Evolutionary conservation across 2,329 filamentous ascomycete genomes (phyloP).

Genomic region (Colletotrichum gigasporum): DNA sequence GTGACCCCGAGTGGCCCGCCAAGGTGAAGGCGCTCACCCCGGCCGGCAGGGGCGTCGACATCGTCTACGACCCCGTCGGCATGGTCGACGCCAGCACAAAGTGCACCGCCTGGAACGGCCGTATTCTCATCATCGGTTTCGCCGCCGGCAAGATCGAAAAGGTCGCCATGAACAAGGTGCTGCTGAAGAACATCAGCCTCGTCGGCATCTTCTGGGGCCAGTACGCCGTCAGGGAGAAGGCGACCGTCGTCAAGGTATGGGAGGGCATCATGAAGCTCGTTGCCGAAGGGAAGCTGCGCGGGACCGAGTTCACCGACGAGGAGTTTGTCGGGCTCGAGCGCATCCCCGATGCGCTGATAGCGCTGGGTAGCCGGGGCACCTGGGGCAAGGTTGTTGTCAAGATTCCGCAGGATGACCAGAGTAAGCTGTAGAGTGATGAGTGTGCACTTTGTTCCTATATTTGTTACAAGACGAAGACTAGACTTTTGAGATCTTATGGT

Average conservation of each 20-base stretch:
- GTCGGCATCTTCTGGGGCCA: slow-evolving; percentile 94
- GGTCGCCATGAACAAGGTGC: slow-evolving; percentile 88
- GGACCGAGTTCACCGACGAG: slow-evolving; percentile 84
- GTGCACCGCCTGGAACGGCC: slow-evolving; percentile 92
- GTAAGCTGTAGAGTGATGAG: slow-evolving; percentile 56
- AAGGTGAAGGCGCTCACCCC: slow-evolving; percentile 82
- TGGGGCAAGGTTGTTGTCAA: slow-evolving; percentile 98
- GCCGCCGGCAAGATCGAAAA: slow-evolving; percentile 77
- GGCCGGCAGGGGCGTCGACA: slow-evolving; percentile 79
- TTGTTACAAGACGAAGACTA: background rate
- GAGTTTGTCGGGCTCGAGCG: slow-evolving; percentile 85
- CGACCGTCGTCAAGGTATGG: slow-evolving; percentile 80
- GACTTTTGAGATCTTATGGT: too few species aligned
- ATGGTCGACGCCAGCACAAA: slow-evolving; percentile 88
- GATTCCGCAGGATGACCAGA: slow-evolving; percentile 74
- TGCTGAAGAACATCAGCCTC: slow-evolving; percentile 92
- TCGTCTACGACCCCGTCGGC: slow-evolving; percentile 95
- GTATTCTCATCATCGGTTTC: slow-evolving; percentile 89
- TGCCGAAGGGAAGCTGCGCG: slow-evolving; percentile 78
- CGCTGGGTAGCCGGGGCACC: slow-evolving; percentile 81
- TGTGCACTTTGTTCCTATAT: background rate
- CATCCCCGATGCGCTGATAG: slow-evolving; percentile 79
- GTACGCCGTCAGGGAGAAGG: slow-evolving; percentile 78
- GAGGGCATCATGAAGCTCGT: slow-evolving; percentile 83
- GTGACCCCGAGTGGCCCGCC: slow-evolving; percentile 68